These are phyloP conservation scores for Penicillium nordicum DNA, from an alignment of 2,329 filamentous ascomycete species.

Conservation along the genomic window DNA sequence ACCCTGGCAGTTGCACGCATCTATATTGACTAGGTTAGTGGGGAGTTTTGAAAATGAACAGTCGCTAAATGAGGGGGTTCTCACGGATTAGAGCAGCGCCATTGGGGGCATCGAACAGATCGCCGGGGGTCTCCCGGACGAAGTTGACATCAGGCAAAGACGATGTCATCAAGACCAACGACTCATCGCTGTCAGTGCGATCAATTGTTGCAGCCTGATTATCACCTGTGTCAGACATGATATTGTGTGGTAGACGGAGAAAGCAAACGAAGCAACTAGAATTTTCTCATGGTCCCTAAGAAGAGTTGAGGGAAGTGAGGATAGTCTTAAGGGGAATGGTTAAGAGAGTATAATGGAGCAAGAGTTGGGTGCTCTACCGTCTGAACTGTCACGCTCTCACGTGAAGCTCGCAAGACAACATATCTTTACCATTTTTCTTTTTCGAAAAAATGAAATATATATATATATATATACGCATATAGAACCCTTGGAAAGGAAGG, in stretches of 20 bases:
- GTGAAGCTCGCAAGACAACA: background rate
- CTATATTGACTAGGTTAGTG: slow-evolving; percentile 22
- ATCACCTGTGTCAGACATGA: background rate
- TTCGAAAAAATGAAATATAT: too few species aligned
- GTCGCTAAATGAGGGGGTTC: slow-evolving; percentile 11
- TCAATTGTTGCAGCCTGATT: background rate
- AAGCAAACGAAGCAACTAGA: background rate
- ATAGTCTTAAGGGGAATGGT: too few species aligned
- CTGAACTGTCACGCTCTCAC: background rate
- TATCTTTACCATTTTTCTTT: too few species aligned
- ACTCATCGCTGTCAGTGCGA: background rate
- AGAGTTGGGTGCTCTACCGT: too few species aligned
- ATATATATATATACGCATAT: too few species aligned
- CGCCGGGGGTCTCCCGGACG: slow-evolving; percentile 38
- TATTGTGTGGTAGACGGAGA: background rate
- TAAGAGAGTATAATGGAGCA: background rate
- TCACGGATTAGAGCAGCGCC: slow-evolving; percentile 51
- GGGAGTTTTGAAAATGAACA: background rate
- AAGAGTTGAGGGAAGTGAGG: background rate
- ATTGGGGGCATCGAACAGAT: slow-evolving; percentile 54
- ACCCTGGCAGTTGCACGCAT: slow-evolving; percentile 59
- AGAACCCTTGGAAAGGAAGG: background rate
- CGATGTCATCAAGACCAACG: background rate
- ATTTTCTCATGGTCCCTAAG: background rate
- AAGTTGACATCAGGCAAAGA: background rate